These are phyloP conservation scores for Oryza australiensis DNA, from an alignment of 176 grass and related monocot genomes.

Conservation along the genomic window DNA sequence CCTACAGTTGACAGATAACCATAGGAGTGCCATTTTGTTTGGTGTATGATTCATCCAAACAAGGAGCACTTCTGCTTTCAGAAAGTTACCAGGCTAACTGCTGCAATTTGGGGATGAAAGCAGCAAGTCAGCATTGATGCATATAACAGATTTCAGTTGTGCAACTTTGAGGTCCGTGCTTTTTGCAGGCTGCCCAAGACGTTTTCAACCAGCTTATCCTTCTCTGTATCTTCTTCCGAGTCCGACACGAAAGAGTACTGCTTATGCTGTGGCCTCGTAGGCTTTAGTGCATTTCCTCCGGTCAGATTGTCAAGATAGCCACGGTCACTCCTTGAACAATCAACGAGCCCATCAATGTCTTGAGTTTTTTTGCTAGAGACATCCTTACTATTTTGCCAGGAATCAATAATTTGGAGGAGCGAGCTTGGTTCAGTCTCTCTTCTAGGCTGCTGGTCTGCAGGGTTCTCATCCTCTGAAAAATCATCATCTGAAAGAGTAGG, in stretches of 20 bases:
- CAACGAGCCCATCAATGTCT: slow-evolving; percentile 47
- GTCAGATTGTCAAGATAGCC: neutral
- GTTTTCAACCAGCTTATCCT: slow-evolving; percentile 63
- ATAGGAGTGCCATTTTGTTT: neutral
- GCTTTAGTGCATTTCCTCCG: slow-evolving; percentile 1
- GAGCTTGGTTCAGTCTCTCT: slow-evolving; percentile 44
- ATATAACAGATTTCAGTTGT: slow-evolving; percentile 36
- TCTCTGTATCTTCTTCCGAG: slow-evolving; percentile 36
- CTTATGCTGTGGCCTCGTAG: slow-evolving; percentile 12
- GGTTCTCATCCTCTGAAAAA: slow-evolving; percentile 54
- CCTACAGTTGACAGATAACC: neutral
- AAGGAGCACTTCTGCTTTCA: neutral
- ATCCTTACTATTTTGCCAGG: slow-evolving; percentile 60
- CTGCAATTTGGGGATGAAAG: neutral
- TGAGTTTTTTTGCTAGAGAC: slow-evolving; percentile 33
- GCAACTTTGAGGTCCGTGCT: slow-evolving; percentile 42
- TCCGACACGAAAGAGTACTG: slow-evolving; percentile 55
- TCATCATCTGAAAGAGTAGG: slow-evolving; percentile 54
- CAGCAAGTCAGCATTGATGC: neutral
- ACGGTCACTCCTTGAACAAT: slow-evolving; percentile 46
- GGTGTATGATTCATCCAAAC: neutral
- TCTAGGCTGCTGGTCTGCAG: slow-evolving; percentile 30
- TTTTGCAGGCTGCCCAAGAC: slow-evolving; percentile 68
- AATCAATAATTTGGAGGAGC: slow-evolving; percentile 67
- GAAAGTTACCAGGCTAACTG: neutral